A percentile compares a stretch with the other conserved stretches of the same genome.
Conservation (phyloP, 768 basidiomycete genomes). For the Royoungia palumana region DNA sequence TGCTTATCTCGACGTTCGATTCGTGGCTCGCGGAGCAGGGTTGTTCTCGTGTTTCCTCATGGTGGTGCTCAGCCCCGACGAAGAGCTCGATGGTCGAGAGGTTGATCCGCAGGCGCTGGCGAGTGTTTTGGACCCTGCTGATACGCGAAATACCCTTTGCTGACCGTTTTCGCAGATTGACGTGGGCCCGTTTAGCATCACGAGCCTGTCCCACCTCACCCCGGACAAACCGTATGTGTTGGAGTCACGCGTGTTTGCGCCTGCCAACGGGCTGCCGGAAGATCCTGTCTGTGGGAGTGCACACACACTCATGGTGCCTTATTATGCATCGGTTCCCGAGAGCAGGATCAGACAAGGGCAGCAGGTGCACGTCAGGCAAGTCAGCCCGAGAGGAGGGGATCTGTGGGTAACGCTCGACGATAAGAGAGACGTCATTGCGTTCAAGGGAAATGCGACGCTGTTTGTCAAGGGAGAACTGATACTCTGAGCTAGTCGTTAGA, state of each 20-base stretch:
- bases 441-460: conserved; percentile 35
- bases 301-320: conserved; percentile 47
- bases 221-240: conserved; percentile 36
- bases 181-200: conserved; percentile 21
- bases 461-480: conserved; percentile 4
- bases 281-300: conserved; percentile 56
- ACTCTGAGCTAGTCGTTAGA: neutral
- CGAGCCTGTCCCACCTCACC: conserved; percentile 37
- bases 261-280: conserved; percentile 33
- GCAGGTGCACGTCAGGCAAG: conserved; percentile 45
- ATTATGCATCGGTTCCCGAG: conserved; percentile 37
- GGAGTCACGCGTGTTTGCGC: conserved; percentile 51
- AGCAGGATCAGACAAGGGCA: conserved; percentile 22
- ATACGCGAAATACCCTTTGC: no score
- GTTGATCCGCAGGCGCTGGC: conserved; percentile 37
- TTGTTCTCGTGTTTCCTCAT: conserved; percentile 37
- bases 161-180: neutral
- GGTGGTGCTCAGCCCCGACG: conserved; percentile 40
- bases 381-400: conserved; percentile 49
- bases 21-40: conserved; percentile 36
- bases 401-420: conserved; percentile 40
- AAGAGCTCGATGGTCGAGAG: conserved; percentile 33
- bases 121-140: no score
- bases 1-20: conserved; percentile 33
- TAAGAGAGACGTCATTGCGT: conserved; percentile 28